Evolutionary conservation across 176 grass and related monocot genomes (phyloP).

Genomic region (Musa itinerans): DNA sequence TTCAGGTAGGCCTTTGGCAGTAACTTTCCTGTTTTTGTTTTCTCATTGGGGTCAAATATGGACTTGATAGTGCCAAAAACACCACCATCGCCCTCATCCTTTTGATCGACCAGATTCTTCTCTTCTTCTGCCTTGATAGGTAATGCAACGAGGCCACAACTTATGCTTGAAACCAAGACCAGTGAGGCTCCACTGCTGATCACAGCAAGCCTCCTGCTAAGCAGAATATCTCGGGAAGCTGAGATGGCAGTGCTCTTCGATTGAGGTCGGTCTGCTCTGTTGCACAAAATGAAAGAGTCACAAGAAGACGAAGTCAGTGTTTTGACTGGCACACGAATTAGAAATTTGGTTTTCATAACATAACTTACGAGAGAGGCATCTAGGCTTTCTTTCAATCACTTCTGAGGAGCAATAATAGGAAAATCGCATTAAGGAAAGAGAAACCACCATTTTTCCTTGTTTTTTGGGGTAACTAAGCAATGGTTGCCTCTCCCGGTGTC

Average conservation of each 20-base stretch:
- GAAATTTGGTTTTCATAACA: conserved; percentile 7
- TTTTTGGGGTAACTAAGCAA: not conserved
- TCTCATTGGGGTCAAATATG: conserved; percentile 74
- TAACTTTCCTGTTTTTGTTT: conserved; percentile 68
- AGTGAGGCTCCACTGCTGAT: conserved; percentile 28
- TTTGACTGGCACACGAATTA: not conserved
- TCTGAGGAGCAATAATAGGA: conserved; percentile 29
- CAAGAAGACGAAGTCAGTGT: not conserved
- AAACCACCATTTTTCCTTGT: conserved; percentile 31
- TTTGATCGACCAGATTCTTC: not conserved
- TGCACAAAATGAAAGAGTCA: conserved; percentile 20
- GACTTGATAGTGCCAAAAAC: conserved; percentile 63
- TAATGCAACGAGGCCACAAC: not conserved
- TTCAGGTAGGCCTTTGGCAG: conserved; percentile 89
- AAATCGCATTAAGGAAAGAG: conserved; percentile 28
- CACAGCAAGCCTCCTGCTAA: conserved; percentile 23
- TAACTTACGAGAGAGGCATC: conserved; percentile 17
- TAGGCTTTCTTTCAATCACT: not conserved
- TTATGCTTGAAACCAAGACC: conserved; percentile 21
- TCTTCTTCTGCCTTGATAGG: conserved; percentile 40
- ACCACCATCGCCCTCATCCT: conserved; percentile 18
- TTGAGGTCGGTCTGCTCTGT: conserved; percentile 54
- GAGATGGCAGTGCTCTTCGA: conserved; percentile 1
- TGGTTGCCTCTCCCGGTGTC: not conserved
- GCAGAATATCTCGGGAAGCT: not conserved